Percentiles rank a stretch among this genome's conserved stretches.
phyloP scores from a whole-genome alignment of 2,329 filamentous ascomycete species.

The Zymoseptoria crescenta region DNA sequence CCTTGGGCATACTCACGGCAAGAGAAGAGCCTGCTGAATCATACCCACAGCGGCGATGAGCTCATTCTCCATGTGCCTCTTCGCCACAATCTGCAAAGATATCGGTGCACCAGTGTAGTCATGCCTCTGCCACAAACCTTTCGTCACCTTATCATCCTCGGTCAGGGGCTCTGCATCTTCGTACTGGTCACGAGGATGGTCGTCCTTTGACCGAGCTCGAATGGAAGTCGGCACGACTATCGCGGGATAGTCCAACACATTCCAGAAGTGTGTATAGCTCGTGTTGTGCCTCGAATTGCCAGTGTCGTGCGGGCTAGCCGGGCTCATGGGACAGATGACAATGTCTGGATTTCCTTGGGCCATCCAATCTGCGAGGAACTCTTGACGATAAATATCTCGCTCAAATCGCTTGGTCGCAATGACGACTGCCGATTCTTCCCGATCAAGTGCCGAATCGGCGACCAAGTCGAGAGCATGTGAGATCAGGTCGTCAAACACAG shows the following conservation, averaged over 20 bases:
- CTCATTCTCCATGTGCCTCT: slow-evolving; percentile 12
- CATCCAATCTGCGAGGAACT: slow-evolving; percentile 13
- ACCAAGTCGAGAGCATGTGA: not conserved
- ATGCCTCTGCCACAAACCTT: slow-evolving; percentile 11
- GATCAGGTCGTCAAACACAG: not conserved
- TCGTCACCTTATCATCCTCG: slow-evolving; percentile 9
- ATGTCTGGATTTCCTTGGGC: slow-evolving; percentile 11
- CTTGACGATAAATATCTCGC: slow-evolving; percentile 10
- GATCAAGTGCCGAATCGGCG: slow-evolving; percentile 1
- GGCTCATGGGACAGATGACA: slow-evolving; percentile 15
- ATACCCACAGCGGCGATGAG: slow-evolving; percentile 11
- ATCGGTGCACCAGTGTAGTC: slow-evolving; percentile 13
- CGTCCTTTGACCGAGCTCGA: not conserved
- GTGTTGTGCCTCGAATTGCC: not conserved
- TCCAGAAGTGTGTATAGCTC: slow-evolving; percentile 10
- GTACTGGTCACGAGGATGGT: slow-evolving; percentile 1
- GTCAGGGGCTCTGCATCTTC: slow-evolving; percentile 7
- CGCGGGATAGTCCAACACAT: slow-evolving; percentile 14
- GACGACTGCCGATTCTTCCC: slow-evolving; percentile 11
- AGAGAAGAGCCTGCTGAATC: slow-evolving; percentile 7
- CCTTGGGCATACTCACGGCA: not conserved
- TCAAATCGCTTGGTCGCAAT: slow-evolving; percentile 7
- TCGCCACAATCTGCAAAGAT: slow-evolving; percentile 12
- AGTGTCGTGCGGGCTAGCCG: slow-evolving; percentile 12
- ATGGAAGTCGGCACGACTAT: slow-evolving; percentile 13